These are phyloP conservation scores for Talaromyces verruculosus DNA, from an alignment of 2,329 filamentous ascomycete genomes.

Conservation along the genomic window DNA sequence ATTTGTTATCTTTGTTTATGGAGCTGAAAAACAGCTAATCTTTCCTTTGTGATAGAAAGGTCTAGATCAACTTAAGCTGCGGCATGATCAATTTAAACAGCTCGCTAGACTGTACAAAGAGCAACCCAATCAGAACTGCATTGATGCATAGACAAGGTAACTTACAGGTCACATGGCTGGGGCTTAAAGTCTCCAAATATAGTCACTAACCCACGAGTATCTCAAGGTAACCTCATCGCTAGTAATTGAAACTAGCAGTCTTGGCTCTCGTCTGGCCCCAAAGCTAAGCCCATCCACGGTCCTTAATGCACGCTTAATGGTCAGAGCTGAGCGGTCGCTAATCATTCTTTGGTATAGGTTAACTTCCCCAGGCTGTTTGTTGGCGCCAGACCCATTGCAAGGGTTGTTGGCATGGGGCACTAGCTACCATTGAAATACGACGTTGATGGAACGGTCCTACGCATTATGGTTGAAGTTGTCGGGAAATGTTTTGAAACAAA, in stretches of 20 bases:
- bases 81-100: not conserved
- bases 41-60: not conserved
- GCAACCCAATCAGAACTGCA: not conserved
- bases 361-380: not conserved
- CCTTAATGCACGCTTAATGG: not conserved
- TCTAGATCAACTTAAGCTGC: not conserved
- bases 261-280: not conserved
- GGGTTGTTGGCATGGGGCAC: not conserved
- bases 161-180: not conserved
- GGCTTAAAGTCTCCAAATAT: not conserved
- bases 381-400: not conserved
- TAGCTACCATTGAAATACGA: conserved; percentile 3
- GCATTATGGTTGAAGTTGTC: not conserved
- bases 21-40: not conserved
- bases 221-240: not conserved
- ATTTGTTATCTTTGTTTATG: not conserved
- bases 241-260: not conserved
- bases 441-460: conserved; percentile 4
- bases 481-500: not conserved
- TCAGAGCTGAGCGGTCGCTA: not conserved
- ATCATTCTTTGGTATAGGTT: not conserved
- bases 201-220: not conserved
- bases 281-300: not conserved
- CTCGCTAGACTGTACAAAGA: not conserved
- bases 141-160: not conserved